A percentile compares a stretch with the other conserved stretches of the same genome.
Conservation (phyloP, 768 basidiomycete genomes). For the Naganishia friedmannii region DNA sequence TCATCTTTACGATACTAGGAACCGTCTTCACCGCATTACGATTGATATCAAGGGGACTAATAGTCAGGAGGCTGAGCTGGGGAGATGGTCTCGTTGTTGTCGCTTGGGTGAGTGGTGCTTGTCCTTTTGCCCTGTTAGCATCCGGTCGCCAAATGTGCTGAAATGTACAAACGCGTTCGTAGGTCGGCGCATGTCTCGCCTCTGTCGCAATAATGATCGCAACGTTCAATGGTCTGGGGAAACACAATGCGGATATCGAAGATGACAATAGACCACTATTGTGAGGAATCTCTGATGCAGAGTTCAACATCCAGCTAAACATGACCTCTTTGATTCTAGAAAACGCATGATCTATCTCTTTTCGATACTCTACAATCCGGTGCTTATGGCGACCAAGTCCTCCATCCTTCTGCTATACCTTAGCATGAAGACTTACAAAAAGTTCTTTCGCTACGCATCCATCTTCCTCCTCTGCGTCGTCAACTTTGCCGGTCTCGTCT, state of each 20-base stretch:
- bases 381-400: constrained; percentile 48
- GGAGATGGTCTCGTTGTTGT: constrained; percentile 44
- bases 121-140: no score
- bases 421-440: constrained; percentile 41
- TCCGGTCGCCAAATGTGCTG: not conserved
- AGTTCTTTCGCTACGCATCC: constrained; percentile 42
- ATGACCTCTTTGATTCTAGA: constrained; percentile 12
- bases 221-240: constrained; percentile 40
- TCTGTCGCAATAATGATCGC: constrained; percentile 36
- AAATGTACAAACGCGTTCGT: not conserved
- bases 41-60: constrained; percentile 41
- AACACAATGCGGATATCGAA: not conserved
- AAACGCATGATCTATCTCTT: constrained; percentile 41
- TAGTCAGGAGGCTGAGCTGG: constrained; percentile 35
- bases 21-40: constrained; percentile 41
- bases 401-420: constrained; percentile 48
- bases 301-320: constrained; percentile 16
- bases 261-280: not conserved
- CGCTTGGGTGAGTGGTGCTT: constrained; percentile 41
- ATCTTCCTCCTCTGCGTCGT: constrained; percentile 40
- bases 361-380: constrained; percentile 47
- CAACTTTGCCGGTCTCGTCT: constrained; percentile 43
- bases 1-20: constrained; percentile 40
- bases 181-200: constrained; percentile 10
- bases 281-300: not conserved